Evolutionary conservation across 345 rosid species (phyloP), one percentile per base, ranked within the genome.

Genomic region (Euclidium syriacum): DNA sequence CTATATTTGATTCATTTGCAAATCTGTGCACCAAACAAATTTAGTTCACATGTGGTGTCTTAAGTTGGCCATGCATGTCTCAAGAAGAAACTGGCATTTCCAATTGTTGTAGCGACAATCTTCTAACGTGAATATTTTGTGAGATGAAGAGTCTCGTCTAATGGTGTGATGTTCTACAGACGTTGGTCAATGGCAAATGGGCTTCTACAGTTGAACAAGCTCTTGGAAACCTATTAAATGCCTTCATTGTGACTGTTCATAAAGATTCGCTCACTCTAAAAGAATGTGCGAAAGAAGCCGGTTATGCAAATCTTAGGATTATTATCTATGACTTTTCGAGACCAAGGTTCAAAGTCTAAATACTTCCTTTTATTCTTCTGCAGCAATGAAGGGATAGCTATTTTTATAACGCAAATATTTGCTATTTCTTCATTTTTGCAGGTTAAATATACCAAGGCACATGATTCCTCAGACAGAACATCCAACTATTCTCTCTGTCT

Each of bases 141-240:
- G 54, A 53, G 34, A 27, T 46, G 29, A 41, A 23, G 49, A 24
- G 7, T 53, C 33, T 52, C 27, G 52, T 61, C 50, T 38, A 46
- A 23, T 49, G 60, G 57, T 70, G 11, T 70, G 18, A 23, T 54
- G 32, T 35, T 29, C 52, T 68, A 74, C 84, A 94, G 99, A 77
- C 77, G 54, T 72, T 92, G 78, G 79, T 81, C 63, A 59, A 81
- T 72, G 91, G 86, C 52, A 88, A 58, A 58, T 94, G 99, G 99
- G 99, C 85, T 74, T 78, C 82, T 62, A 84, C 91, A 53, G 91
- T 81, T 84, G 99, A 94, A 71, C 80, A 79, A 77, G 95, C 99
- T 34, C 51, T 94, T 40, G 97, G 97, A 60, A 90, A 52, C 73
- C 42, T 90, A 73, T 81, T 90, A 20, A 94, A 94, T 79, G 97